Percentiles rank a stretch among this genome's conserved stretches.
These are phyloP conservation scores for Didymella arachidicola DNA, from an alignment of 2,329 filamentous ascomycete genomes.

Conservation along the genomic window DNA sequence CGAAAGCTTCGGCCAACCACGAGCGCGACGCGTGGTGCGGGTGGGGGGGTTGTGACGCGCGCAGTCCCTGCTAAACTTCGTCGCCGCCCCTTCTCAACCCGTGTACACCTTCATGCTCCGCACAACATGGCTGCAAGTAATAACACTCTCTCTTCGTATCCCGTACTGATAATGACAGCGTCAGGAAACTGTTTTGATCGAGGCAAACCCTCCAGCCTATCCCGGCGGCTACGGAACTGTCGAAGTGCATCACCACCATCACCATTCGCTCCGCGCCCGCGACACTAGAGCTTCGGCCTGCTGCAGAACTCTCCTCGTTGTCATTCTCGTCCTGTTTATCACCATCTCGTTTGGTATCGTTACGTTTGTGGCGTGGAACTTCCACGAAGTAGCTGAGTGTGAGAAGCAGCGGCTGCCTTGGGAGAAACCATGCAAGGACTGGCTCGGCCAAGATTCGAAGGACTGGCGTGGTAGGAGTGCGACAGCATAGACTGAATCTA, in stretches of 20 bases:
- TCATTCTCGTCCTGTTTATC: conserved; percentile 25
- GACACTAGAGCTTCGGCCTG: conserved; percentile 20
- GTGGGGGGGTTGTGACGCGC: neutral
- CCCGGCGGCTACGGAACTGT: conserved; percentile 27
- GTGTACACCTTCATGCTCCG: neutral
- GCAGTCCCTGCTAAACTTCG: neutral
- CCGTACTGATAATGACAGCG: conserved; percentile 9
- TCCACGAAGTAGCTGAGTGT: conserved; percentile 35
- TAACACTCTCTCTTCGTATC: neutral
- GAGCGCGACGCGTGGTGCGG: neutral
- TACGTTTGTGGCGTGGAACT: conserved; percentile 35
- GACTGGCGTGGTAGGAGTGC: conserved; percentile 28
- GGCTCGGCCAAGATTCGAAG: conserved; percentile 30
- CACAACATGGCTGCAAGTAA: conserved; percentile 17
- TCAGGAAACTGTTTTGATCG: conserved; percentile 21
- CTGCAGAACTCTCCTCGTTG: conserved; percentile 25
- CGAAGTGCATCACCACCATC: conserved; percentile 35
- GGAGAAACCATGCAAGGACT: conserved; percentile 37
- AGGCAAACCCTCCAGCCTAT: conserved; percentile 32
- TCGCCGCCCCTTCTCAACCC: neutral
- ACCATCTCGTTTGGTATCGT: conserved; percentile 26
- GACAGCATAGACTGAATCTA: neutral
- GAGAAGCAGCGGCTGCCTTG: conserved; percentile 35
- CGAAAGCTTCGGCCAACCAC: neutral
- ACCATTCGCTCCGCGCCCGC: conserved; percentile 22